Evolutionary conservation across 257 asterid genomes (phyloP).

Genomic region (Salvia miltiorrhiza): DNA sequence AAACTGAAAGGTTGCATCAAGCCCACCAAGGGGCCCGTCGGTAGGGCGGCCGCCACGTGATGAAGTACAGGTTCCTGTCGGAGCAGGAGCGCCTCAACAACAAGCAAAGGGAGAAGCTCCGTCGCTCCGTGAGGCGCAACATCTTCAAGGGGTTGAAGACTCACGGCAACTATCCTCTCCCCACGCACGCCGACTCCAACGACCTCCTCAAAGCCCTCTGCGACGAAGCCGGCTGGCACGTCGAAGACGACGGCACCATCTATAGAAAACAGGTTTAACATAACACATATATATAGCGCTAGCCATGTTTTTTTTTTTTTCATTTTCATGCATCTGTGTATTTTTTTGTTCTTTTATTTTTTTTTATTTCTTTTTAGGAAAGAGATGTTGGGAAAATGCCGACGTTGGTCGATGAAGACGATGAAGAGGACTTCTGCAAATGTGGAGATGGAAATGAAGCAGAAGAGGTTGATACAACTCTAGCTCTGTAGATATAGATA

Average conservation of each 20-base stretch:
- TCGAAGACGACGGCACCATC: slow-evolving; percentile 63
- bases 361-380: slow-evolving; percentile 12
- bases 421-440: slow-evolving; percentile 31
- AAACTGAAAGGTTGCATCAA: slow-evolving; percentile 75
- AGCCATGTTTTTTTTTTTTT: neutral
- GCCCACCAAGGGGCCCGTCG: slow-evolving; percentile 60
- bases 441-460: slow-evolving; percentile 29
- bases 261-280: slow-evolving; percentile 36
- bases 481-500: slow-evolving; percentile 31
- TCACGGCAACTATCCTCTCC: slow-evolving; percentile 62
- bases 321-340: neutral
- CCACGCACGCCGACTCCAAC: slow-evolving; percentile 60
- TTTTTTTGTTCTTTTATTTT: neutral
- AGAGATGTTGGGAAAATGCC: slow-evolving; percentile 18
- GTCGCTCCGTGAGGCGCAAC: slow-evolving; percentile 33
- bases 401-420: slow-evolving; percentile 21
- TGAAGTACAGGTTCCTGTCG: slow-evolving; percentile 56
- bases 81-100: slow-evolving; percentile 61
- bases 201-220: slow-evolving; percentile 79
- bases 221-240: slow-evolving; percentile 80
- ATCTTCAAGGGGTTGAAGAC: slow-evolving; percentile 64
- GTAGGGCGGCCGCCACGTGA: slow-evolving; percentile 53
- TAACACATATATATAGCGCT: neutral
- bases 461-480: slow-evolving; percentile 28
- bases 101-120: slow-evolving; percentile 62